Percentiles rank a stretch among this genome's conserved stretches.
phyloP scores from a whole-genome alignment of 108 stramenopile genomes.

The Skeletonema menzelii region DNA sequence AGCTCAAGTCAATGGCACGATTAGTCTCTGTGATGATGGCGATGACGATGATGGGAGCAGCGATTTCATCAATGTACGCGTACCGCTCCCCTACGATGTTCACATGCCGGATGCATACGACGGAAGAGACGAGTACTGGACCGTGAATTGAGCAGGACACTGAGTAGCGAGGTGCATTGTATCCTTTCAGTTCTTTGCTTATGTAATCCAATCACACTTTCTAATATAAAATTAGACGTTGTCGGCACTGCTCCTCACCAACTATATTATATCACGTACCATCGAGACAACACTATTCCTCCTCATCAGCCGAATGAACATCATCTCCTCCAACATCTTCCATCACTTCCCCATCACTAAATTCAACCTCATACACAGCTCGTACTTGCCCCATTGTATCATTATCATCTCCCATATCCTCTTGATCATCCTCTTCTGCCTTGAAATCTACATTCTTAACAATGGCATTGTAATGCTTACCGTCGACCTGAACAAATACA shows the following conservation, averaged over 20 bases:
- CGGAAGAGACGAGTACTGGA: neutral
- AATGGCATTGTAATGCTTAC: constrained; percentile 15
- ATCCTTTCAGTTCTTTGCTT: too few species aligned
- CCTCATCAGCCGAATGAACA: constrained; percentile 12
- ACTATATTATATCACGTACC: too few species aligned
- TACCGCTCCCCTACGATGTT: neutral
- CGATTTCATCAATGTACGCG: neutral
- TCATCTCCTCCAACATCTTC: constrained; percentile 1
- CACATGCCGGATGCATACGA: neutral
- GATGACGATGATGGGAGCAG: neutral
- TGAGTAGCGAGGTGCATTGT: too few species aligned
- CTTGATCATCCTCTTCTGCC: neutral
- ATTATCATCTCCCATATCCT: neutral
- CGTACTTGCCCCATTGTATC: neutral
- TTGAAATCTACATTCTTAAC: constrained; percentile 22
- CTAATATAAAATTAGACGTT: too few species aligned
- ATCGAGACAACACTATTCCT: neutral
- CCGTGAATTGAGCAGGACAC: neutral
- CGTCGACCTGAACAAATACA: constrained; percentile 14
- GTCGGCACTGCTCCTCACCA: too few species aligned
- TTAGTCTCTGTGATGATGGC: neutral
- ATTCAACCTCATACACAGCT: constrained; percentile 29
- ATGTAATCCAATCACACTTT: too few species aligned
- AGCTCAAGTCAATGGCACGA: neutral
- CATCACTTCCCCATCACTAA: constrained; percentile 18